A percentile compares a stretch with the other conserved stretches of the same genome.
phyloP scores from a whole-genome alignment of 208 protist genomes.

The Crithidia mellificae region DNA sequence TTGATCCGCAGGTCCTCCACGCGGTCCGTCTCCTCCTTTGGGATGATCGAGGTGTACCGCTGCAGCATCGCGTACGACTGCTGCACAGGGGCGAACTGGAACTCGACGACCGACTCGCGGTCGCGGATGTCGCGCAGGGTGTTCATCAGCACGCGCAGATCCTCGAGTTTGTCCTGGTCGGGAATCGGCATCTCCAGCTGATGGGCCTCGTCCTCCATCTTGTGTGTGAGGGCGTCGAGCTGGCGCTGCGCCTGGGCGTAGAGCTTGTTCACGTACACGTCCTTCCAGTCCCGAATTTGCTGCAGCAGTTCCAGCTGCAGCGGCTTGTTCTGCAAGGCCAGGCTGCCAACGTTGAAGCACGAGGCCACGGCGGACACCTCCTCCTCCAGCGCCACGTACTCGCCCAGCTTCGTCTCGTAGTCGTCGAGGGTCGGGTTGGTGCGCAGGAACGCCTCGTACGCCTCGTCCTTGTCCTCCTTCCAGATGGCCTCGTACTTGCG shows the following conservation, averaged over 20 bases:
- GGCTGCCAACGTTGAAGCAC: constrained; percentile 91
- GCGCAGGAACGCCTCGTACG: constrained; percentile 91
- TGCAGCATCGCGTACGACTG: constrained; percentile 93
- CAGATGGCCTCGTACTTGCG: constrained; percentile 94
- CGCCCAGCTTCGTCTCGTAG: constrained; percentile 92
- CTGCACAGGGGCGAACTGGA: constrained; percentile 93
- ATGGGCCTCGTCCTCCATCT: constrained; percentile 93
- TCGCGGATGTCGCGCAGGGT: constrained; percentile 91
- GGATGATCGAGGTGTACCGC: constrained; percentile 88
- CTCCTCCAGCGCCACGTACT: constrained; percentile 89
- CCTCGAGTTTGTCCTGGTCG: constrained; percentile 94
- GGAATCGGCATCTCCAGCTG: constrained; percentile 91
- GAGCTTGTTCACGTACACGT: constrained; percentile 93
- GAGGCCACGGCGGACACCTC: constrained; percentile 86
- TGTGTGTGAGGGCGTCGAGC: constrained; percentile 88
- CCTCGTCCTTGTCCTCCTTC: constrained; percentile 93
- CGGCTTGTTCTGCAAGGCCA: constrained; percentile 92
- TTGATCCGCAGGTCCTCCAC: constrained; percentile 93
- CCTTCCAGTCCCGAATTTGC: constrained; percentile 93
- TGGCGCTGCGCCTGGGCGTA: constrained; percentile 90
- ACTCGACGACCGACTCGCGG: constrained; percentile 92
- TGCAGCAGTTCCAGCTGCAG: constrained; percentile 93
- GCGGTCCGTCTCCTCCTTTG: constrained; percentile 96
- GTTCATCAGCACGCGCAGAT: constrained; percentile 94
- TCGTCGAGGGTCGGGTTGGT: constrained; percentile 87